These are phyloP conservation scores for Populus tremula DNA, from an alignment of 345 rosid species.

Conservation along the genomic window DNA sequence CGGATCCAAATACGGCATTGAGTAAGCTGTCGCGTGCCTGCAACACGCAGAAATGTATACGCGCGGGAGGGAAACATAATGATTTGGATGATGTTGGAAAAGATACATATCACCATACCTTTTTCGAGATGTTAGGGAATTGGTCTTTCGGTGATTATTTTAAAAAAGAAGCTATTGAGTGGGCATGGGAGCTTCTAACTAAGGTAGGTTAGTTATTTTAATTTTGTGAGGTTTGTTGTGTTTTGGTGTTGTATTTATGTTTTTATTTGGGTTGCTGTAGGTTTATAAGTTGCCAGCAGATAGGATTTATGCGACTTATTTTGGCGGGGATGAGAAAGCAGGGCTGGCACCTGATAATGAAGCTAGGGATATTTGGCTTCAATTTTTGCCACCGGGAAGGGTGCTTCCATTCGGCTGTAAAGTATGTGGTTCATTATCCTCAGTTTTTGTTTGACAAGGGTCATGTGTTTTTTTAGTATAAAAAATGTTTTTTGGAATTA, in stretches of 20 bases:
- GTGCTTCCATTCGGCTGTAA: constrained; percentile 93
- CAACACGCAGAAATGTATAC: constrained; percentile 95
- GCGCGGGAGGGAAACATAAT: constrained; percentile 97
- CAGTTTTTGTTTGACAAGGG: background rate
- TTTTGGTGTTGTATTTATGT: background rate
- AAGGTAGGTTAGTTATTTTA: constrained; percentile 35
- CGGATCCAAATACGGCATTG: constrained; percentile 70
- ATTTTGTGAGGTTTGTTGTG: background rate
- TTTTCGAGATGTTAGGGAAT: constrained; percentile 98
- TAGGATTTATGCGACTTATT: constrained; percentile 88
- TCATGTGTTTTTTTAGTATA: background rate
- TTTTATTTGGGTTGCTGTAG: constrained; percentile 25
- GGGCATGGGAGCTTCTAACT: constrained; percentile 97
- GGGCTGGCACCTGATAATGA: constrained; percentile 87
- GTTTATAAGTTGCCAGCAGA: constrained; percentile 74
- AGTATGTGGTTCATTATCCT: constrained; percentile 39
- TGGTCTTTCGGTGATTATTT: constrained; percentile 99
- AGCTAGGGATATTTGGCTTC: constrained; percentile 79
- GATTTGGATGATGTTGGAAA: constrained; percentile 98
- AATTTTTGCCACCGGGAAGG: constrained; percentile 68
- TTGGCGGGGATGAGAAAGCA: constrained; percentile 89
- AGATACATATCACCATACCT: constrained; percentile 98
- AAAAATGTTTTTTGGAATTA: too few relatives aligned
- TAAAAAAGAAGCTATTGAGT: constrained; percentile 86
- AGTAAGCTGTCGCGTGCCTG: constrained; percentile 76